Percentiles rank a stretch among this genome's conserved stretches.
Evolutionary conservation across 2,329 filamentous ascomycete genomes (phyloP).

Genomic region (Chalara sp.): DNA sequence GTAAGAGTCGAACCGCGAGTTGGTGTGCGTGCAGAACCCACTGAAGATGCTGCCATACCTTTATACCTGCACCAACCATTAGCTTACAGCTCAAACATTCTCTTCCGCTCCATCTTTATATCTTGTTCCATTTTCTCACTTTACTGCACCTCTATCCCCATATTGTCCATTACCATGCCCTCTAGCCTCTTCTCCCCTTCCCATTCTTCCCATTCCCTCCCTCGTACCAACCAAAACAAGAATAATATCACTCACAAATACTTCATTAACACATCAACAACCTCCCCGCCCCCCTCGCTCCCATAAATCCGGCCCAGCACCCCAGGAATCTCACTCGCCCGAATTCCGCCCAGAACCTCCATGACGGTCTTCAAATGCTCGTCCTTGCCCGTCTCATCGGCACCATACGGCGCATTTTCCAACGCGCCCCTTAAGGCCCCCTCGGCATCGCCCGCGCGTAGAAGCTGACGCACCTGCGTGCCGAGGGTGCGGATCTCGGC

Average conservation of each 20-base stretch:
- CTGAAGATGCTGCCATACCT: slow-evolving; percentile 59
- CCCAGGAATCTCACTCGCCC: slow-evolving; percentile 90
- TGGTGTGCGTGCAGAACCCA: slow-evolving; percentile 22
- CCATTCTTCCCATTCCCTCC: not conserved
- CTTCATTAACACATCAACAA: slow-evolving; percentile 93
- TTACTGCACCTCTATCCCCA: no score
- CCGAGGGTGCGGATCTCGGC: slow-evolving; percentile 72
- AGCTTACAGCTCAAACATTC: no score
- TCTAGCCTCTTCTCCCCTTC: no score
- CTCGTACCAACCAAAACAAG: not conserved
- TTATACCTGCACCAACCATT: slow-evolving; percentile 59
- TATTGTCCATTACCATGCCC: no score
- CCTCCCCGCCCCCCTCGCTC: slow-evolving; percentile 73
- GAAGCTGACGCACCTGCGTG: slow-evolving; percentile 77
- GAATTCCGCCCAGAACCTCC: slow-evolving; percentile 93
- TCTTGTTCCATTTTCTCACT: no score
- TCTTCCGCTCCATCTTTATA: no score
- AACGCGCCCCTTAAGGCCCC: slow-evolving; percentile 78
- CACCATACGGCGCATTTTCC: slow-evolving; percentile 75
- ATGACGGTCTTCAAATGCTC: slow-evolving; percentile 80
- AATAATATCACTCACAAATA: slow-evolving; percentile 63
- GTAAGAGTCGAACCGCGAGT: slow-evolving; percentile 38
- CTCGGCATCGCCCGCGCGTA: slow-evolving; percentile 80
- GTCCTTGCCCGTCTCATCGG: slow-evolving; percentile 58
- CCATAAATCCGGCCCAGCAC: slow-evolving; percentile 76